Evolutionary conservation across 2,329 filamentous ascomycete genomes (phyloP).

Genomic region (Graphilbum sp.): DNA sequence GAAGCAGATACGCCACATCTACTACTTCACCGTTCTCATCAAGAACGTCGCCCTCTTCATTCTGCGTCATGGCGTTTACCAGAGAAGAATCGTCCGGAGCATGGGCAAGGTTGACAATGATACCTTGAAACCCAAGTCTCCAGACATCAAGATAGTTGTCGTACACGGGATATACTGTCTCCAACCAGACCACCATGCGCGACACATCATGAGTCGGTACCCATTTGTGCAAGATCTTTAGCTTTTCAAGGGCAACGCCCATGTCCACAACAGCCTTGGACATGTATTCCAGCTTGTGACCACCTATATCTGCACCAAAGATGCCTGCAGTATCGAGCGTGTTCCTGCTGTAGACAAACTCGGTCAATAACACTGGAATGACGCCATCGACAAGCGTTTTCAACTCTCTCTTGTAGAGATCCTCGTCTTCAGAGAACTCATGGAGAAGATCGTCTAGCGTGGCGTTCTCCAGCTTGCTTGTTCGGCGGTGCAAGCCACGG

Average conservation of each 20-base stretch:
- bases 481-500: conserved; percentile 60
- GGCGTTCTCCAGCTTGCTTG: conserved; percentile 47
- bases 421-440: conserved; percentile 70
- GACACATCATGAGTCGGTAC: conserved; percentile 60
- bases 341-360: conserved; percentile 58
- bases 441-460: conserved; percentile 61
- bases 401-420: conserved; percentile 76
- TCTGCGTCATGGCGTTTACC: conserved; percentile 40
- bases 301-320: conserved; percentile 40
- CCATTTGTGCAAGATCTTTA: conserved; percentile 64
- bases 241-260: conserved; percentile 74
- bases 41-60: conserved; percentile 48
- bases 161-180: conserved; percentile 63
- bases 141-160: conserved; percentile 73
- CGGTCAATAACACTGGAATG: conserved; percentile 76
- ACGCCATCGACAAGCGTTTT: conserved; percentile 90
- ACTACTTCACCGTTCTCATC: conserved; percentile 74
- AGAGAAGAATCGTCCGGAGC: conserved; percentile 44
- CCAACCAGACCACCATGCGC: conserved; percentile 65
- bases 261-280: conserved; percentile 86
- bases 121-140: conserved; percentile 85
- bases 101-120: conserved; percentile 83
- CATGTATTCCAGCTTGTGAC: conserved; percentile 40
- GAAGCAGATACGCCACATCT: conserved; percentile 85
- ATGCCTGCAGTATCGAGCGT: conserved; percentile 43